Conservation (phyloP, 345 rosid genomes). For the Lepidium didymum region DNA sequence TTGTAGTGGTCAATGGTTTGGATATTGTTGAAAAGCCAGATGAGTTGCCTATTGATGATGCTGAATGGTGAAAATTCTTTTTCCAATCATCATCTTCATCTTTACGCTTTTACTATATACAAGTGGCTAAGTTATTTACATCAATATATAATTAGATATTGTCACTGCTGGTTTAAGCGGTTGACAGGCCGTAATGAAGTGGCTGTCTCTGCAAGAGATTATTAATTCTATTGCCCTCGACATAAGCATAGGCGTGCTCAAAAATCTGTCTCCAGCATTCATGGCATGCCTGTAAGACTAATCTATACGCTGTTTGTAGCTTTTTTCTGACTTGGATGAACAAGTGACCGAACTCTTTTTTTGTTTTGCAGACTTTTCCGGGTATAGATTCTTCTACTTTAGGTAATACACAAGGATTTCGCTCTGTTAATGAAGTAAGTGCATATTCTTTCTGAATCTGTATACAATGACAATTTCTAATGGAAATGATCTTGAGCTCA, state of each 20-base stretch:
- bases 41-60: constrained; percentile 55
- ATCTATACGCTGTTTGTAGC: background rate
- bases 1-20: constrained; percentile 92
- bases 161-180: constrained; percentile 61
- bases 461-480: background rate
- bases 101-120: background rate
- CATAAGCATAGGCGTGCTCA: constrained; percentile 71
- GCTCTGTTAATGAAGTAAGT: constrained; percentile 51
- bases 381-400: constrained; percentile 48
- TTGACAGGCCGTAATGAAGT: constrained; percentile 83
- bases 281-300: constrained; percentile 58
- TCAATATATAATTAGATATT: constrained; percentile 18
- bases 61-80: constrained; percentile 60
- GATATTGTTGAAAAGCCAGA: constrained; percentile 82
- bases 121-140: background rate
- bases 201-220: constrained; percentile 61
- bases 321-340: background rate
- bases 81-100: background rate
- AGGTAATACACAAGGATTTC: constrained; percentile 54
- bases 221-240: constrained; percentile 86
- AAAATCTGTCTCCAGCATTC: constrained; percentile 42
- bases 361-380: constrained; percentile 49
- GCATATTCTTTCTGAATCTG: background rate
- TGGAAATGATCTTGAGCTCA: background rate
- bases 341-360: constrained; percentile 5